A percentile compares a stretch with the other conserved stretches of the same genome.
Conservation (phyloP, 228 moss, liverwort and hornwort species). For the Sphagnum fallax region DNA sequence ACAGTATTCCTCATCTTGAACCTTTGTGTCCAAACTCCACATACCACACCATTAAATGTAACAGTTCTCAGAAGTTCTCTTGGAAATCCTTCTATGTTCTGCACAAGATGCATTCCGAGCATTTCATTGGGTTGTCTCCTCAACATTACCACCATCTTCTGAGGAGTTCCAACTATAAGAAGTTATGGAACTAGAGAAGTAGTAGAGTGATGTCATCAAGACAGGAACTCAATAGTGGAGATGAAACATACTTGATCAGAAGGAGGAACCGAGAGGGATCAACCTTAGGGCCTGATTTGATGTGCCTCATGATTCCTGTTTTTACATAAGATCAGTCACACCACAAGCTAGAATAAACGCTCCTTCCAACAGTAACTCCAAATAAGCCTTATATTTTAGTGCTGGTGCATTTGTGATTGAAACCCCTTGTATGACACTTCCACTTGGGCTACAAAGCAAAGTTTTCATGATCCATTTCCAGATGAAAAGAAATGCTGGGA, state of each 20-base stretch:
- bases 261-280: constrained; percentile 92
- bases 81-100: constrained; percentile 56
- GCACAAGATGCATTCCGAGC: constrained; percentile 81
- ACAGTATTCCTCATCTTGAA: background rate
- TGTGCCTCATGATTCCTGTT: constrained; percentile 25
- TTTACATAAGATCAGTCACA: constrained; percentile 26
- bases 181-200: background rate
- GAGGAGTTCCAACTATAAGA: background rate
- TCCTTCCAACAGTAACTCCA: constrained; percentile 75
- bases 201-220: background rate
- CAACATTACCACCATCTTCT: constrained; percentile 85
- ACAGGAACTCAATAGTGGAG: background rate
- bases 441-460: constrained; percentile 73
- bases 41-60: constrained; percentile 27
- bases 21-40: constrained; percentile 1
- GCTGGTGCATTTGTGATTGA: constrained; percentile 54
- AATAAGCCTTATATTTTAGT: constrained; percentile 64
- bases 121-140: constrained; percentile 68
- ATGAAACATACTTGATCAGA: constrained; percentile 54
- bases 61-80: constrained; percentile 8
- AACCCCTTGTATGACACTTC: constrained; percentile 85
- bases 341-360: constrained; percentile 72
- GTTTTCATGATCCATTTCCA: constrained; percentile 66
- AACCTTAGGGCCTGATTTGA: constrained; percentile 83
- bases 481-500: background rate